Percentiles rank a stretch among this genome's conserved stretches.
These are phyloP conservation scores for Thielaviopsis musarum DNA, from an alignment of 2,329 filamentous ascomycete genomes.

Conservation along the genomic window DNA sequence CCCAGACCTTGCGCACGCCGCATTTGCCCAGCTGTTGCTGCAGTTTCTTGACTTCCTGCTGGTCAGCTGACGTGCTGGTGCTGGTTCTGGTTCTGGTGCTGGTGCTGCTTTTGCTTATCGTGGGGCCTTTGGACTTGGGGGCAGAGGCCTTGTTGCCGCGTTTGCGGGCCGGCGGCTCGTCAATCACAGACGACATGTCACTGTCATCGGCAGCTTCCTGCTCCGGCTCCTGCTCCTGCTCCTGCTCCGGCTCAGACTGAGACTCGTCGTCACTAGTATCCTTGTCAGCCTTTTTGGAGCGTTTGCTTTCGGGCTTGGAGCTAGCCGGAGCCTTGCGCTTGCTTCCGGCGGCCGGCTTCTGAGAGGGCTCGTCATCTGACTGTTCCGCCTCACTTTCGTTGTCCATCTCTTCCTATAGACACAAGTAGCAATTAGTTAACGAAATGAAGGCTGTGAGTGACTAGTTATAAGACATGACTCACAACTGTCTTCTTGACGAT, in stretches of 20 bases:
- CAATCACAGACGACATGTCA: conserved; percentile 60
- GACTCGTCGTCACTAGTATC: conserved; percentile 13
- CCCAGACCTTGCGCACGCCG: conserved; percentile 84
- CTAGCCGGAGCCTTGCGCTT: conserved; percentile 22
- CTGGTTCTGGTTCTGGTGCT: conserved; percentile 22
- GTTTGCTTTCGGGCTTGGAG: conserved; percentile 7
- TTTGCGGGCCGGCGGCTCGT: conserved; percentile 44
- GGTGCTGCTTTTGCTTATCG: conserved; percentile 25
- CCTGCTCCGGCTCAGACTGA: conserved; percentile 17
- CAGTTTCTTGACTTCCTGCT: conserved; percentile 71
- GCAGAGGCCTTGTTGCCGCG: conserved; percentile 15
- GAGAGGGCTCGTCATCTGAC: not conserved
- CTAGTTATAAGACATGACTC: conserved; percentile 17
- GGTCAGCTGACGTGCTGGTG: conserved; percentile 29
- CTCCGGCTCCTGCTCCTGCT: conserved; percentile 24
- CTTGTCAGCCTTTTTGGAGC: conserved; percentile 11
- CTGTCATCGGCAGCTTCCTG: conserved; percentile 21
- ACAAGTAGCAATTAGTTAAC: too few relatives aligned
- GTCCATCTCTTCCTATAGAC: conserved; percentile 1
- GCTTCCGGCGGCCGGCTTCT: conserved; percentile 3
- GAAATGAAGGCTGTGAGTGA: too few relatives aligned
- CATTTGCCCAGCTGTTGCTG: conserved; percentile 81
- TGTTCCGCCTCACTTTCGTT: conserved; percentile 3
- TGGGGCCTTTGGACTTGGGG: conserved; percentile 23
- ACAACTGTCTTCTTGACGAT: conserved; percentile 40